Percentiles rank a stretch among this genome's conserved stretches.
Evolutionary conservation across 257 asterid genomes (phyloP).

Genomic region (Rehmannia glutinosa): DNA sequence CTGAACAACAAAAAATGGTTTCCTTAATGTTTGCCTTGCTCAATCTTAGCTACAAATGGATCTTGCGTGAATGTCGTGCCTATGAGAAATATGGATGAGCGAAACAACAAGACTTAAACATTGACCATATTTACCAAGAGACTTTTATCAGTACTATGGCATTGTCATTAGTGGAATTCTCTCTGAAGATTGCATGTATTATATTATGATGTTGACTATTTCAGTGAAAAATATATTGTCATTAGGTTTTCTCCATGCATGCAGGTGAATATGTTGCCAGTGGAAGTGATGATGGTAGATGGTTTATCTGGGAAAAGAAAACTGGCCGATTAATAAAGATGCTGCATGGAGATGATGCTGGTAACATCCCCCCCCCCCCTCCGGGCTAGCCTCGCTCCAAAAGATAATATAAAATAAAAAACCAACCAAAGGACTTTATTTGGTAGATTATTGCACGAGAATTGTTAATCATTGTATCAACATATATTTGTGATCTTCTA

Average conservation of each 20-base stretch:
- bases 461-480: background rate
- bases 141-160: background rate
- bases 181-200: background rate
- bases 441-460: background rate
- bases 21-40: too few species aligned
- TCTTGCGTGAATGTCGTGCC: background rate
- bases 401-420: background rate
- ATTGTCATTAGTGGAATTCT: constrained; percentile 2
- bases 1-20: background rate
- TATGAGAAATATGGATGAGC: background rate
- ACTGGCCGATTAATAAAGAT: constrained; percentile 84
- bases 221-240: background rate
- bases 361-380: constrained; percentile 31
- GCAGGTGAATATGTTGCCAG: constrained; percentile 92
- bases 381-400: background rate
- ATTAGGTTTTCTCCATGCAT: constrained; percentile 1
- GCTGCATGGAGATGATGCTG: constrained; percentile 90
- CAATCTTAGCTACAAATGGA: background rate
- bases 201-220: constrained; percentile 2
- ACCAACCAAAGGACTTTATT: background rate
- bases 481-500: background rate
- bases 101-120: background rate
- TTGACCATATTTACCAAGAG: background rate
- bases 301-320: constrained; percentile 96
- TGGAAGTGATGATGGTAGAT: constrained; percentile 98